Percentiles rank a stretch among this genome's conserved stretches.
Evolutionary conservation across 1,284 basidiomycete genomes (phyloP).

Genomic region (Rhodotorula sp.): DNA sequence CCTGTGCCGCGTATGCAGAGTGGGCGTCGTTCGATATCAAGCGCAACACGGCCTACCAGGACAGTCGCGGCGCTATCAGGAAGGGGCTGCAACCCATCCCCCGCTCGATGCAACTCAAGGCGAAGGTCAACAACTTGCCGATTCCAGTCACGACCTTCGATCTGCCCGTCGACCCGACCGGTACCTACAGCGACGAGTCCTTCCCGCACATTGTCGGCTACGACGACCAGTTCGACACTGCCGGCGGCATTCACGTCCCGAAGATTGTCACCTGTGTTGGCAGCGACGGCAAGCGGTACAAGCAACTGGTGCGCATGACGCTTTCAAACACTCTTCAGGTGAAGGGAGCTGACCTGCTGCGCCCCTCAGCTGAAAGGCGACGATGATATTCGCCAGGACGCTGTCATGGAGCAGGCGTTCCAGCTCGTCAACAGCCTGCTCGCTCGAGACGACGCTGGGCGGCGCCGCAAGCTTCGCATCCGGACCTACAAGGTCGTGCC

Average conservation of each 20-base stretch:
- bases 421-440: conserved; percentile 81
- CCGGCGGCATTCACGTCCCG: conserved; percentile 78
- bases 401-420: conserved; percentile 98
- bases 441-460: conserved; percentile 68
- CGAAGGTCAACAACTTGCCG: conserved; percentile 56
- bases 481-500: conserved; percentile 88
- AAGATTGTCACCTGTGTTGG: conserved; percentile 76
- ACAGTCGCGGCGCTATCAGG: conserved; percentile 5
- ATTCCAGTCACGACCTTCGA: conserved; percentile 78
- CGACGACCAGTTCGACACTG: conserved; percentile 60
- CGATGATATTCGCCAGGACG: conserved; percentile 93
- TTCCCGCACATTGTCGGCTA: conserved; percentile 62
- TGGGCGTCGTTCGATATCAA: conserved; percentile 71
- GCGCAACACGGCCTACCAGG: conserved; percentile 36
- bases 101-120: conserved; percentile 7
- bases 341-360: not conserved
- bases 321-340: not conserved
- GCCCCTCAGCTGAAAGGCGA: conserved; percentile 78
- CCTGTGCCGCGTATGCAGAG: conserved; percentile 71
- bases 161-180: conserved; percentile 68
- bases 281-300: conserved; percentile 66
- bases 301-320: conserved; percentile 66
- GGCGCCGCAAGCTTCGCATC: conserved; percentile 68
- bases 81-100: conserved; percentile 16
- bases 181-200: conserved; percentile 64